Evolutionary conservation across 257 asterid genomes (phyloP).

Genomic region (Anisodus acutangulus): DNA sequence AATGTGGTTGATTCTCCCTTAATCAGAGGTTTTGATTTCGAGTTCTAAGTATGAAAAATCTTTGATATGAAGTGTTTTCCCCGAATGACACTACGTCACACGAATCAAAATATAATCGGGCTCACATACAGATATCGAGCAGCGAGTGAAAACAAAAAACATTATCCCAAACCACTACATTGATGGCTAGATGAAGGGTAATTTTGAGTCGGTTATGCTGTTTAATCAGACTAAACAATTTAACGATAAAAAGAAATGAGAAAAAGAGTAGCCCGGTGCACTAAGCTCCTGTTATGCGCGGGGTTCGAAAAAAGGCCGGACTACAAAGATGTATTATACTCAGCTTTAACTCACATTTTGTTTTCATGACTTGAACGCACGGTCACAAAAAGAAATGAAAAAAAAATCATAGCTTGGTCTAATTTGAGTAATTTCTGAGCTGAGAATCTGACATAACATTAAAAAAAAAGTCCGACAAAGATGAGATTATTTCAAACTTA

Average conservation of each 20-base stretch:
- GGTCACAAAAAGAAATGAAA: not conserved
- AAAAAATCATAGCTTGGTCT: not conserved
- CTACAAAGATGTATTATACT: too few relatives aligned
- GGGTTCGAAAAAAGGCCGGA: fast-evolving
- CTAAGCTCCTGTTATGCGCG: too few relatives aligned
- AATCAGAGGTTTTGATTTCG: too few relatives aligned
- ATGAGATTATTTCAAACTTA: slow-evolving; percentile 28
- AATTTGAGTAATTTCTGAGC: not conserved
- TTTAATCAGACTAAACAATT: slow-evolving; percentile 3
- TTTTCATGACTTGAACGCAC: too few relatives aligned
- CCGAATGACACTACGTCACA: too few relatives aligned
- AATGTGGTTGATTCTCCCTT: too few relatives aligned
- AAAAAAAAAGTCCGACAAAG: slow-evolving; percentile 29
- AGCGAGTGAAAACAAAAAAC: too few relatives aligned
- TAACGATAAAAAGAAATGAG: not conserved
- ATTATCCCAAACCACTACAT: not conserved
- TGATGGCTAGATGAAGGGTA: not conserved
- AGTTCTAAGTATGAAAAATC: too few relatives aligned
- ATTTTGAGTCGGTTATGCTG: not conserved
- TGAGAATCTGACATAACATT: not conserved
- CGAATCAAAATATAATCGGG: too few relatives aligned
- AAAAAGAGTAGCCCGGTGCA: not conserved
- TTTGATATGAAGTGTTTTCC: too few relatives aligned
- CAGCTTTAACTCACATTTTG: too few relatives aligned
- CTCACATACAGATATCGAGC: too few relatives aligned